Evolutionary conservation across 805 yeast genomes (phyloP).

Genomic region (Suhomyces xylopsoci): DNA sequence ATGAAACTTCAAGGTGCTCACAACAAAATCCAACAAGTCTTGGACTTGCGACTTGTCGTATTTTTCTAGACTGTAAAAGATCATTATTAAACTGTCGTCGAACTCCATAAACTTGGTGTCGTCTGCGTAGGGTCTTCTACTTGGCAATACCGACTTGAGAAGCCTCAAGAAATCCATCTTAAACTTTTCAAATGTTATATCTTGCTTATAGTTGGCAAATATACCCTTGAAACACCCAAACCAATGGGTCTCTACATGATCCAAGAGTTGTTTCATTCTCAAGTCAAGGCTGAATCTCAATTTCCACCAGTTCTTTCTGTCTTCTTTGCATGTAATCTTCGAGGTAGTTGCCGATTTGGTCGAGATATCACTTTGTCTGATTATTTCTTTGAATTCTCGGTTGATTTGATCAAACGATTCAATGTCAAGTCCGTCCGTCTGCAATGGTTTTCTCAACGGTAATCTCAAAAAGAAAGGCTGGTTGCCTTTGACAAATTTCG

Average conservation of each 20-base stretch:
- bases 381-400: slow-evolving; percentile 38
- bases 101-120: slow-evolving; percentile 8
- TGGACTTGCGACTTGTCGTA: slow-evolving; percentile 42
- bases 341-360: slow-evolving; percentile 55
- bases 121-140: slow-evolving; percentile 3
- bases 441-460: slow-evolving; percentile 49
- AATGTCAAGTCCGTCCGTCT: slow-evolving; percentile 34
- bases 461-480: slow-evolving; percentile 52
- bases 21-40: slow-evolving; percentile 59
- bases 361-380: slow-evolving; percentile 57
- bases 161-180: slow-evolving; percentile 15
- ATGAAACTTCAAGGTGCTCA: slow-evolving; percentile 58
- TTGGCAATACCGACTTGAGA: slow-evolving; percentile 13
- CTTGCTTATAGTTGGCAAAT: slow-evolving; percentile 39
- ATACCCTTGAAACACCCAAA: slow-evolving; percentile 73
- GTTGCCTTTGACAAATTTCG: slow-evolving; percentile 33
- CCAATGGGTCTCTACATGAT: slow-evolving; percentile 62
- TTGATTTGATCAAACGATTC: slow-evolving; percentile 44
- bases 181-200: slow-evolving; percentile 15
- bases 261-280: slow-evolving; percentile 50
- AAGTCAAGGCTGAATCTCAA: slow-evolving; percentile 60
- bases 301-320: slow-evolving; percentile 77
- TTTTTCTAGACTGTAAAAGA: slow-evolving; percentile 16
- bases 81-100: slow-evolving; percentile 17
- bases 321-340: slow-evolving; percentile 51